Evolutionary conservation across 2,329 filamentous ascomycete species (phyloP).

Genomic region (Hymenoscyphus repandus): DNA sequence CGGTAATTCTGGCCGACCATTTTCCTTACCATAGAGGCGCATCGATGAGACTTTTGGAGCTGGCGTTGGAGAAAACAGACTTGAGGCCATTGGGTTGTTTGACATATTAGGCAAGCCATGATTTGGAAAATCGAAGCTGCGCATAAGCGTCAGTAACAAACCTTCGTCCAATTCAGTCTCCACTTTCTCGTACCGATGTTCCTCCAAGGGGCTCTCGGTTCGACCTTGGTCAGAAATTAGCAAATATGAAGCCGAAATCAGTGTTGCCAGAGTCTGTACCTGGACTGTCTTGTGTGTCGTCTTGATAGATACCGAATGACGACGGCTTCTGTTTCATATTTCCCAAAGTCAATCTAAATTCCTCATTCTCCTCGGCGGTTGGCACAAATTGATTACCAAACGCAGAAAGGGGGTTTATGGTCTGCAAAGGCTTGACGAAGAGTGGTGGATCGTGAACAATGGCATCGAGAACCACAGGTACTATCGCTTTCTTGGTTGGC

Average conservation of each 20-base stretch:
- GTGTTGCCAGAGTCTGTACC: constrained; percentile 13
- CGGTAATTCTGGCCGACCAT: constrained; percentile 13
- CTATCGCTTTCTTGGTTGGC: too few species aligned
- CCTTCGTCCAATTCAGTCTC: neutral
- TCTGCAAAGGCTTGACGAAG: constrained; percentile 12
- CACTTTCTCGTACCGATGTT: constrained; percentile 20
- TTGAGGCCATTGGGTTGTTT: constrained; percentile 7
- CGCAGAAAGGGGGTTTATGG: constrained; percentile 20
- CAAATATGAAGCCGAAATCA: neutral
- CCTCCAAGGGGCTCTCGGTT: constrained; percentile 30
- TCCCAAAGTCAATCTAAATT: constrained; percentile 28
- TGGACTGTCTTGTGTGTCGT: constrained; percentile 26
- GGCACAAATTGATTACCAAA: constrained; percentile 19
- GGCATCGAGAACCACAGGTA: neutral
- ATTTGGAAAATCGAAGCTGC: constrained; percentile 25
- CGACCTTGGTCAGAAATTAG: constrained; percentile 16
- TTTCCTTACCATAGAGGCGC: constrained; percentile 25
- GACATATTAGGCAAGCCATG: constrained; percentile 19
- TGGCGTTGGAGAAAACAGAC: constrained; percentile 24
- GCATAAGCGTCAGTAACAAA: neutral
- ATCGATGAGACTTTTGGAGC: constrained; percentile 17
- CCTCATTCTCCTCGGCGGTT: constrained; percentile 28
- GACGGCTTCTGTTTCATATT: constrained; percentile 25
- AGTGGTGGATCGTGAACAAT: neutral
- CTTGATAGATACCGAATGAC: constrained; percentile 27